Evolutionary conservation across 2,329 filamentous ascomycete species (phyloP), one percentile per base, ranked within the genome.

Genomic region (Ceratocystis lukuohia): DNA sequence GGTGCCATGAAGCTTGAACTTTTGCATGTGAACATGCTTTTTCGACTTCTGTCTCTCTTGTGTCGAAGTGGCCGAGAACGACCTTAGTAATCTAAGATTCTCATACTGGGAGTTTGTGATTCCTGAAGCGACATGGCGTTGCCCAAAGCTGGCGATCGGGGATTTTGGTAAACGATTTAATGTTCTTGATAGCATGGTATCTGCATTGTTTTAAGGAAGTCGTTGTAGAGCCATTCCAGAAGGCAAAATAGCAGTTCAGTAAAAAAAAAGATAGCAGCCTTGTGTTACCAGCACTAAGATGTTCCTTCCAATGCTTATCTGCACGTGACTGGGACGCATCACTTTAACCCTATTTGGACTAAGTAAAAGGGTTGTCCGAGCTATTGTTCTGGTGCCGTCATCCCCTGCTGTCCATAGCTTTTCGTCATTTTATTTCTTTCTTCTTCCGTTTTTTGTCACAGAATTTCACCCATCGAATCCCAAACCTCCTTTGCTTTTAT

Each of bases 281-380:
- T 68, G 64, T 65, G 44, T 37, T 25, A 62, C 25, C 57, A 65
- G 15, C 46, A 20, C 30, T 17, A 33, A n/a, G 20, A 48, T 56
- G 15, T 64, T 64, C 20, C 7, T 82, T 25, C 81, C 91, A 86
- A 4, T 12, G 7, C 30, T 37, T 25, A 57, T 48, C 44, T 37
- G 12, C 64, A 65, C 64, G 64, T 65, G 64, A 65, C 12, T 3
- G 2, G 10, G 1, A 45, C 8, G 10, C 10, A n/a, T 22, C 37
- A 59, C 63, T 61, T 61, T 65, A 65, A 37, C 50, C 41, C 20
- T 37, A 41, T 30, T 61, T 6, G 22, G 45, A 7, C 8, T 41
- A 12, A 28, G 7, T 15, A 20, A 20, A 41, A 22, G 33, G 33
- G 17, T 62, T 22, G 61, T 4, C 53, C 20, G 56, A 5, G 28